phyloP scores from a whole-genome alignment of 768 basidiomycete species.

The Cystobasidium onofrii region DNA sequence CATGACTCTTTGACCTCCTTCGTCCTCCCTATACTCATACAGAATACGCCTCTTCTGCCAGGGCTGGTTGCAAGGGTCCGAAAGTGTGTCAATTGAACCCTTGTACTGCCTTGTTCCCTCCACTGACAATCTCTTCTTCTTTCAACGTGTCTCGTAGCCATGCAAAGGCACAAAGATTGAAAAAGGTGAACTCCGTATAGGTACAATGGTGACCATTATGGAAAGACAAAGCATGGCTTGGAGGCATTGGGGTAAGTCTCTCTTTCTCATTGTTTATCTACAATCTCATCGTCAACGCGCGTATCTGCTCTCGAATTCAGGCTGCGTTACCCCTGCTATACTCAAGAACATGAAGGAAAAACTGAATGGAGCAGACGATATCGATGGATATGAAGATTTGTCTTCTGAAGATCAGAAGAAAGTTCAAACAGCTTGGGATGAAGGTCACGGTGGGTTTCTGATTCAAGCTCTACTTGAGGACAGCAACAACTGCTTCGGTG shows the following conservation, averaged over 20 bases:
- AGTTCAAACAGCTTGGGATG: slow-evolving; percentile 64
- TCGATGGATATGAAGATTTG: slow-evolving; percentile 69
- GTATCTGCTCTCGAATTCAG: background rate
- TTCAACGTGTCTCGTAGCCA: no score
- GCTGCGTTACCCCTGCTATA: background rate
- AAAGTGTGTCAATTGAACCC: background rate
- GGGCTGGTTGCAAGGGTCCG: slow-evolving; percentile 13
- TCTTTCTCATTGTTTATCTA: background rate
- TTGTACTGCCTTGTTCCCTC: no score
- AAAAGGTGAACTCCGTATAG: slow-evolving; percentile 68
- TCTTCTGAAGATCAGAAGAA: slow-evolving; percentile 61
- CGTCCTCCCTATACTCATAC: no score
- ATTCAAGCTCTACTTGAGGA: no score
- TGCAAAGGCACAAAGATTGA: slow-evolving; percentile 59
- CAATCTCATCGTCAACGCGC: background rate
- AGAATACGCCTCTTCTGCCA: slow-evolving; percentile 1
- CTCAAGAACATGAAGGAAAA: background rate
- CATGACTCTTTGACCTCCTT: no score
- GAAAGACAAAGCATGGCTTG: slow-evolving; percentile 46
- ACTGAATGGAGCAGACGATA: background rate
- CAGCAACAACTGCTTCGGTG: no score
- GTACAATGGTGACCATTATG: slow-evolving; percentile 63
- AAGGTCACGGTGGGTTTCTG: slow-evolving; percentile 51
- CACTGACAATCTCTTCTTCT: no score
- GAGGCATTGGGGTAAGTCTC: slow-evolving; percentile 15